These are phyloP conservation scores for Calvatia gigantea DNA, from an alignment of 768 basidiomycete species.

Conservation along the genomic window DNA sequence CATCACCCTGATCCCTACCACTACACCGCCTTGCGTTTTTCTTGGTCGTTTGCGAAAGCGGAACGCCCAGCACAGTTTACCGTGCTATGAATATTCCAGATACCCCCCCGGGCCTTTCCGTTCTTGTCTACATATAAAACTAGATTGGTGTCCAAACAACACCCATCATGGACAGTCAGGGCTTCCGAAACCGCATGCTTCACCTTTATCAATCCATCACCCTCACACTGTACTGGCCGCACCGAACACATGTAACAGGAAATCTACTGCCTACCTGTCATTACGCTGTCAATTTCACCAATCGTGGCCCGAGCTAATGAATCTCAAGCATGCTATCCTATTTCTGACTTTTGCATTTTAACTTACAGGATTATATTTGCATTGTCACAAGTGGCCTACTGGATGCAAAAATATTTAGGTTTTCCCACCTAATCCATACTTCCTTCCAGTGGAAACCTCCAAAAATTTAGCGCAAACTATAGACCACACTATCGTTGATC, in stretches of 20 bases:
- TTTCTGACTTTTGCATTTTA: too few relatives aligned
- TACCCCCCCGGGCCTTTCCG: background rate
- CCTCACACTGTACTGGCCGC: background rate
- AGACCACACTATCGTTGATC: conserved; percentile 2
- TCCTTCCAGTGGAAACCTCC: background rate
- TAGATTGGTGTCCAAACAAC: background rate
- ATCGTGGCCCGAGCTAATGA: too few relatives aligned
- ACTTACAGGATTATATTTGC: too few relatives aligned
- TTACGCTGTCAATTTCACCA: background rate
- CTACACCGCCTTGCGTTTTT: background rate
- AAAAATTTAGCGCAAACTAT: background rate
- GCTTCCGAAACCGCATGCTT: background rate
- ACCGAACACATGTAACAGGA: background rate
- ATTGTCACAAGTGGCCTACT: background rate
- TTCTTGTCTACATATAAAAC: background rate
- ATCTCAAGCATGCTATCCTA: too few relatives aligned
- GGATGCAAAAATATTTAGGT: background rate
- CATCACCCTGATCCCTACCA: too few relatives aligned
- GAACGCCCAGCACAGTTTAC: background rate
- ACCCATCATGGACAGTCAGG: background rate
- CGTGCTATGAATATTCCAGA: background rate
- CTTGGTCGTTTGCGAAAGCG: conserved; percentile 4
- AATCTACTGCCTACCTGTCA: background rate
- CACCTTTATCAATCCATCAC: background rate
- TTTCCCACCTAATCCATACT: background rate